Evolutionary conservation across 805 yeast species (phyloP).

Genomic region (Saccharomycopsis sp.): DNA sequence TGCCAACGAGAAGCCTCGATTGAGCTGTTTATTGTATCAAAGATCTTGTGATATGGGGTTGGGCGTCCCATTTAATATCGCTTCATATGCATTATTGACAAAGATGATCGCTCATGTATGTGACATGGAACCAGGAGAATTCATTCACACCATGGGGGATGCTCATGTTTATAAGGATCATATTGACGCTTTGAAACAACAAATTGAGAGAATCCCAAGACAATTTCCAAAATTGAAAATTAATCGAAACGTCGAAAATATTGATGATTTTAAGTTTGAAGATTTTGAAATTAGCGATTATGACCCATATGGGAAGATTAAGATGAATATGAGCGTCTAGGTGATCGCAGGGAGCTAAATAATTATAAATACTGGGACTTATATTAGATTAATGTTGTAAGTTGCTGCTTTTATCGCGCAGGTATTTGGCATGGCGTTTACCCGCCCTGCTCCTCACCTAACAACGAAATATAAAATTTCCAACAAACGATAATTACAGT

Average conservation of each 20-base stretch:
- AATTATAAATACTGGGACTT: not conserved
- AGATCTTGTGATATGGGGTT: conserved; percentile 99
- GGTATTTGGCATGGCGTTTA: too few relatives aligned
- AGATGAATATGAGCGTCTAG: conserved; percentile 96
- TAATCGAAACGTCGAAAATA: conserved; percentile 56
- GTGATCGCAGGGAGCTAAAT: not conserved
- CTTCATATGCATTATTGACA: conserved; percentile 88
- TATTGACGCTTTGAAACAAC: conserved; percentile 82
- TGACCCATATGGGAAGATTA: conserved; percentile 74
- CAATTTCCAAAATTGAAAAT: conserved; percentile 74
- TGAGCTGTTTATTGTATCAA: conserved; percentile 88
- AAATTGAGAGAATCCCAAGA: conserved; percentile 67
- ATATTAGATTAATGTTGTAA: not conserved
- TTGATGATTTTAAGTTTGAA: conserved; percentile 84
- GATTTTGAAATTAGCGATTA: conserved; percentile 81
- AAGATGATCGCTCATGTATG: conserved; percentile 95
- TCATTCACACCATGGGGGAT: conserved; percentile 93
- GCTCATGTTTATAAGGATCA: conserved; percentile 94
- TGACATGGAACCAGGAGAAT: conserved; percentile 92
- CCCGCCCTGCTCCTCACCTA: not conserved
- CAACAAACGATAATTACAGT: not conserved
- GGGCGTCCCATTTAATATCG: conserved; percentile 98
- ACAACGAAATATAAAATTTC: not conserved
- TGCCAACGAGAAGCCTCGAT: conserved; percentile 49
- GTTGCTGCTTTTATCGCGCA: too few relatives aligned